Percentiles rank a stretch among this genome's conserved stretches.
phyloP scores from a whole-genome alignment of 129 eudicot genomes.

The Smallanthus sonchifolius region DNA sequence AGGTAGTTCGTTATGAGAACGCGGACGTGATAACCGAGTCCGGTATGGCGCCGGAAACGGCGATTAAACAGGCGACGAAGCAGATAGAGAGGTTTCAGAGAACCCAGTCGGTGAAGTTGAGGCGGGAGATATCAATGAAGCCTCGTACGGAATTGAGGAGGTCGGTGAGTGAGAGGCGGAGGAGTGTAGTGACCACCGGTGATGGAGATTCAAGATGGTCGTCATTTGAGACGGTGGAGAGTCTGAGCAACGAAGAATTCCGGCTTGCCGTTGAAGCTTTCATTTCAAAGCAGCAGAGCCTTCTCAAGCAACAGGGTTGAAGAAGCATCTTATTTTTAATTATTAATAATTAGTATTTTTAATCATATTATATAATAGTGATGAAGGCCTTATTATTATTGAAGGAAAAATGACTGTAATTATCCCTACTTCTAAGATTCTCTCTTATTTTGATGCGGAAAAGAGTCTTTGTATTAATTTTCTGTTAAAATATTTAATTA shows the following conservation, averaged over 20 bases:
- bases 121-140: constrained; percentile 36
- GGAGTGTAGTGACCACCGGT: background rate
- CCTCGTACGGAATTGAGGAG: constrained; percentile 46
- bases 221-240: constrained; percentile 33
- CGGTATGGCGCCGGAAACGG: constrained; percentile 39
- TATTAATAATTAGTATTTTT: background rate
- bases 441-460: background rate
- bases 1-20: constrained; percentile 24
- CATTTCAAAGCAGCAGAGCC: constrained; percentile 33
- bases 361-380: background rate
- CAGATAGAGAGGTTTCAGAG: constrained; percentile 51
- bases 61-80: constrained; percentile 48
- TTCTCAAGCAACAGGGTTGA: constrained; percentile 29
- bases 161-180: constrained; percentile 50
- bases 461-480: background rate
- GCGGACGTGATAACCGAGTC: constrained; percentile 11
- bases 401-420: background rate
- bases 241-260: constrained; percentile 41
- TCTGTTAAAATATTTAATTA: too few relatives aligned
- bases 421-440: constrained; percentile 4
- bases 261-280: constrained; percentile 35
- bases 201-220: background rate
- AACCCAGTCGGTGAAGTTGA: constrained; percentile 59
- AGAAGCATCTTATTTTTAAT: background rate
- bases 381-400: too few relatives aligned